phyloP scores from a whole-genome alignment of 306 rosid species.

The Oxytropis ochrocephala region DNA sequence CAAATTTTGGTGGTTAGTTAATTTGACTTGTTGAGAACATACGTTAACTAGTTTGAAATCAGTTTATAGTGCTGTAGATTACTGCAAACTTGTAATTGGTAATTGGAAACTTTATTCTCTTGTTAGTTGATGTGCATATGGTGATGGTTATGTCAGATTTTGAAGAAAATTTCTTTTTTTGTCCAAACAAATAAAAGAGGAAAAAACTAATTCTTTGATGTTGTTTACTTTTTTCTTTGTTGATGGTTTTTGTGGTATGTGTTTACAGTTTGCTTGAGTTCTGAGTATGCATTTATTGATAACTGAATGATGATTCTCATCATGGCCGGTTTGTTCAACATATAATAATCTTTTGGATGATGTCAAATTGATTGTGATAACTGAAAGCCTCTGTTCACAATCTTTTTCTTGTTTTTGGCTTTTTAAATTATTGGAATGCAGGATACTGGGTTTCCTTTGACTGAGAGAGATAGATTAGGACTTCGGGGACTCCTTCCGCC shows the following conservation, averaged over 20 bases:
- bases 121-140: not conserved
- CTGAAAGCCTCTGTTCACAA: not conserved
- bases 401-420: not conserved
- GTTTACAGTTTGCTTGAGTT: slow-evolving; percentile 5
- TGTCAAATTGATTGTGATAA: slow-evolving; percentile 1
- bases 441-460: slow-evolving; percentile 96
- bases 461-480: slow-evolving; percentile 94
- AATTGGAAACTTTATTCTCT: not conserved
- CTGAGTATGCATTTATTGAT: not conserved
- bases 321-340: not conserved
- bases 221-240: not conserved
- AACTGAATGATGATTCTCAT: slow-evolving; percentile 9
- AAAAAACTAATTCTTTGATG: not conserved
- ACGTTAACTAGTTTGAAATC: not conserved
- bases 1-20: not conserved
- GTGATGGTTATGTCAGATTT: not conserved
- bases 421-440: slow-evolving; percentile 32
- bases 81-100: not conserved
- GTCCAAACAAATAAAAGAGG: not conserved
- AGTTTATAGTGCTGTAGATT: not conserved
- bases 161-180: not conserved
- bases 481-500: slow-evolving; percentile 99
- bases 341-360: slow-evolving; percentile 3
- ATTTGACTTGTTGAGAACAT: not conserved
- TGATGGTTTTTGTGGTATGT: not conserved